These are phyloP conservation scores for Colletotrichum paranaense DNA, from an alignment of 2,329 filamentous ascomycete genomes.

Conservation along the genomic window DNA sequence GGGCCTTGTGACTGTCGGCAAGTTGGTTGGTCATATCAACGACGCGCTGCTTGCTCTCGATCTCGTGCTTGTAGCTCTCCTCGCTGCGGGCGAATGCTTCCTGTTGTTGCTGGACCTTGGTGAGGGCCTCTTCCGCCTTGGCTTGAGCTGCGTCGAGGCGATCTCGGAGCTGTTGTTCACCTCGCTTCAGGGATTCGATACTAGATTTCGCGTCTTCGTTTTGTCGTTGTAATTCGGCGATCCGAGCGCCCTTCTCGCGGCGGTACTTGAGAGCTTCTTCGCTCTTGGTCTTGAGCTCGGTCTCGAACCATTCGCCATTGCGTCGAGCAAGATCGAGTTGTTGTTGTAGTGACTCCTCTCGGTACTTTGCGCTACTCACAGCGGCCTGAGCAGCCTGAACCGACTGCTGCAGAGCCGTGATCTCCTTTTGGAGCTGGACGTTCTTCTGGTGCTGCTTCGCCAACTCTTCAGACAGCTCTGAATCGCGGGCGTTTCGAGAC, in stretches of 20 bases:
- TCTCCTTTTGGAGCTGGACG: constrained; percentile 83
- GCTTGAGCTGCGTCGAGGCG: constrained; percentile 86
- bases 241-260: constrained; percentile 92
- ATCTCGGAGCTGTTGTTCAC: constrained; percentile 82
- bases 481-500: constrained; percentile 87
- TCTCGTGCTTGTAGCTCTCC: constrained; percentile 86
- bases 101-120: constrained; percentile 85
- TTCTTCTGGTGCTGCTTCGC: constrained; percentile 90
- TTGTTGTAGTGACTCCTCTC: constrained; percentile 89
- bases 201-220: constrained; percentile 86
- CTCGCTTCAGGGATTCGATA: constrained; percentile 81
- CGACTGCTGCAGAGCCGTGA: constrained; percentile 83
- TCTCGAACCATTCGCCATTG: constrained; percentile 94
- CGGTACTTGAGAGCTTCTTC: constrained; percentile 89
- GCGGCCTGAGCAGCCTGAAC: constrained; percentile 85
- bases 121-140: constrained; percentile 86
- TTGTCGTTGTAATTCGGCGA: constrained; percentile 87
- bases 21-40: constrained; percentile 85
- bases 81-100: constrained; percentile 85
- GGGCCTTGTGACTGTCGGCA: constrained; percentile 76
- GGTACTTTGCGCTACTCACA: constrained; percentile 85
- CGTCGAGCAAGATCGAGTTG: constrained; percentile 89
- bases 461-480: constrained; percentile 86
- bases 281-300: constrained; percentile 89
- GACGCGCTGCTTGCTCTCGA: constrained; percentile 83